Evolutionary conservation across 225 moss, liverwort and hornwort species (phyloP).

Genomic region (Antitrichia curtipendula): DNA sequence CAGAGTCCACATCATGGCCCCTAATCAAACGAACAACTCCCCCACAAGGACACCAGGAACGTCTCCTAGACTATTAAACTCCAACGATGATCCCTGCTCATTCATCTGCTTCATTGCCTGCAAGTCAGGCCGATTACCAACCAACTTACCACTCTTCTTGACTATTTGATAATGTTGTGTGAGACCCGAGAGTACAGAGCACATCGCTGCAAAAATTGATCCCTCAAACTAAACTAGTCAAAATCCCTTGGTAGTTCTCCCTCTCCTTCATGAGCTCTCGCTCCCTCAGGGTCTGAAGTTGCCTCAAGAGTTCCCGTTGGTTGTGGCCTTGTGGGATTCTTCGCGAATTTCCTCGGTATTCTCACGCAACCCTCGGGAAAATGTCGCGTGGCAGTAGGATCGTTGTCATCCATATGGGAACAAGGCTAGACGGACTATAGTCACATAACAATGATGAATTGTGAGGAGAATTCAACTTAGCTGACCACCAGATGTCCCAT

Average conservation of each 20-base stretch:
- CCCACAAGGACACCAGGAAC: constrained; percentile 7
- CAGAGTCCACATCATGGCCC: background rate
- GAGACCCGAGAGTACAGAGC: background rate
- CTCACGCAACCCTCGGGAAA: background rate
- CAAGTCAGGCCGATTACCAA: background rate
- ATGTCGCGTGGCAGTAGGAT: background rate
- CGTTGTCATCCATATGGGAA: background rate
- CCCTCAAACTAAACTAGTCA: background rate
- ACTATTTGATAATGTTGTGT: background rate
- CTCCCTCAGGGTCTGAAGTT: background rate
- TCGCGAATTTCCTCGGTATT: background rate
- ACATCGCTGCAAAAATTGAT: background rate
- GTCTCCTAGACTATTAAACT: background rate
- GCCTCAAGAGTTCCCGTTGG: background rate
- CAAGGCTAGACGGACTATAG: background rate
- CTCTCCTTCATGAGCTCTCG: background rate
- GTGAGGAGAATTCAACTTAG: background rate
- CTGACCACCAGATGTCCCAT: background rate
- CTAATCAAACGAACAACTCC: constrained; percentile 14
- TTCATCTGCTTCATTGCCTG: constrained; percentile 3
- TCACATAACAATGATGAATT: background rate
- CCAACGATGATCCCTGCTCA: fast-evolving
- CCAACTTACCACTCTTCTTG: background rate
- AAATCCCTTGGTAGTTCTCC: background rate
- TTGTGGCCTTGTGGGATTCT: background rate